These are phyloP conservation scores for Choiromyces venosus DNA, from an alignment of 495 filamentous ascomycete species.

Conservation along the genomic window DNA sequence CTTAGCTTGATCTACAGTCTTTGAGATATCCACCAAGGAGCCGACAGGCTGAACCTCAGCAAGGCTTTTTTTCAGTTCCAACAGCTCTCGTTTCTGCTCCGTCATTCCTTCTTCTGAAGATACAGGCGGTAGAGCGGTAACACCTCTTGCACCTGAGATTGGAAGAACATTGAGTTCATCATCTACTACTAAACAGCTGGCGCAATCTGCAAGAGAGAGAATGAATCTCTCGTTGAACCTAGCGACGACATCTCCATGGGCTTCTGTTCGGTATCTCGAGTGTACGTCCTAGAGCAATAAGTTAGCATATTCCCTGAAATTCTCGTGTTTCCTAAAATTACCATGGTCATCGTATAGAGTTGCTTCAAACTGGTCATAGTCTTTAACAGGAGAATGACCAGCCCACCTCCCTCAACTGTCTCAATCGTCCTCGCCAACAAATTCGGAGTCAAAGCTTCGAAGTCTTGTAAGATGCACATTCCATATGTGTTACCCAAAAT, in stretches of 20 bases:
- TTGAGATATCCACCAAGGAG: conserved; percentile 72
- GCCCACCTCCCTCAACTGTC: conserved; percentile 92
- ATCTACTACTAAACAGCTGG: conserved; percentile 90
- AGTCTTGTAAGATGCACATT: conserved; percentile 98
- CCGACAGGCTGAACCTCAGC: conserved; percentile 81
- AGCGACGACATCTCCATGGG: conserved; percentile 89
- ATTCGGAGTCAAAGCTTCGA: conserved; percentile 96
- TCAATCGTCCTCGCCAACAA: conserved; percentile 90
- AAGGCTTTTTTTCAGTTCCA: conserved; percentile 79
- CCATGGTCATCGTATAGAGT: conserved; percentile 92
- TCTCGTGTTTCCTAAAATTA: background rate
- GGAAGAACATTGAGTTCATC: conserved; percentile 97
- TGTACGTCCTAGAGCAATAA: conserved; percentile 64
- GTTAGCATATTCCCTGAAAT: background rate
- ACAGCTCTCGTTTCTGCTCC: conserved; percentile 67
- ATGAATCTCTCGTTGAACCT: conserved; percentile 99
- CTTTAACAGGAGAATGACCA: conserved; percentile 86
- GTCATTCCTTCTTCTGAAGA: conserved; percentile 61
- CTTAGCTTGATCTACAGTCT: conserved; percentile 92
- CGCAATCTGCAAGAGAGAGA: conserved; percentile 89
- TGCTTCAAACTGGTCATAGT: conserved; percentile 97
- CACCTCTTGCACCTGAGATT: conserved; percentile 89
- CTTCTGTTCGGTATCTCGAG: conserved; percentile 92
- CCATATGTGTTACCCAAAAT: conserved; percentile 98
- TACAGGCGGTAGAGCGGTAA: conserved; percentile 71